Evolutionary conservation across 2,329 filamentous ascomycete species (phyloP), one percentile per base, ranked within the genome.

Genomic region (Diplodia mutila): DNA sequence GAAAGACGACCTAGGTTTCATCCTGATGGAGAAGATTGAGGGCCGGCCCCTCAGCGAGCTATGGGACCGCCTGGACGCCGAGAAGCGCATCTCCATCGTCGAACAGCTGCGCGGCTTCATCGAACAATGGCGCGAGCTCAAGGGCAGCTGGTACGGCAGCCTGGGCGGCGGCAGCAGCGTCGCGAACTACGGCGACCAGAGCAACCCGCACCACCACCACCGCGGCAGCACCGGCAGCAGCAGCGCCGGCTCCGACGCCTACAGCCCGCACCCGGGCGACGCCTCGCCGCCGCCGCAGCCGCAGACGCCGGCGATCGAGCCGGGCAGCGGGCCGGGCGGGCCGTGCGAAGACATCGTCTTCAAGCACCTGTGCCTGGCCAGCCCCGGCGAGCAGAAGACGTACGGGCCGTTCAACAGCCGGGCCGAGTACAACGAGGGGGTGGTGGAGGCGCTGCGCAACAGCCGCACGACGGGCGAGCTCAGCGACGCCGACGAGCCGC

Each of bases 11-110:
- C 42, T 66, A 23, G 64, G 64, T n/a, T 66, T 57, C 29, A 72
- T 72, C 32, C 69, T 72, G 11, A 72, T 72, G 70, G 69, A 72
- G 52, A 70, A 69, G 46, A 67, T 72, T 16, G 67, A 70, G 52
- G 70, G 70, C 9, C 65, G 70, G 37, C 52, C 52, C 14, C 70
- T 72, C 49, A 52, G 27, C 21, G 69, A 69, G 46, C 39, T 66
- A 14, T 71, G 69, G 69, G 65, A 66, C 12, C 42, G 69, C 16
- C 32, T 69, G 29, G 55, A 66, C 49, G 25, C 61, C 12, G 57
- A 53, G 34, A 61, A 70, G 46, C 65, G 65, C 42, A 21, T 34
- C 34, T 42, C 23, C 27, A 61, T 71, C 5, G 27, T 71, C 37
- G 53, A 67, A 54, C 69, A 71, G 63, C 61, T 71, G 49, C 57